A percentile compares a stretch with the other conserved stretches of the same genome.
Conservation (phyloP, 495 filamentous ascomycete genomes). For the Penicillium longicatenatum region DNA sequence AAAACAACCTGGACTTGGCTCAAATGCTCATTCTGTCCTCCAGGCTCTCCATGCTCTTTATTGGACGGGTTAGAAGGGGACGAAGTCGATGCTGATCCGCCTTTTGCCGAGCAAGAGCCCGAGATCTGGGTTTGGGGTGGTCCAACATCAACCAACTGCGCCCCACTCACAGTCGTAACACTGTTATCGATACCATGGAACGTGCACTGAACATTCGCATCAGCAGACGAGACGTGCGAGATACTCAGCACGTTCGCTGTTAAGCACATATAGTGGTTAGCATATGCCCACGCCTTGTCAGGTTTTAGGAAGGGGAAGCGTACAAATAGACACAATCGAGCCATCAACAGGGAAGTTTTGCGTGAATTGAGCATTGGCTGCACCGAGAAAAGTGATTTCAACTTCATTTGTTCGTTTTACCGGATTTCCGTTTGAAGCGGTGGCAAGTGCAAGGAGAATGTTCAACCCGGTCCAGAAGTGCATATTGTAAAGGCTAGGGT, state of each 20-base stretch:
- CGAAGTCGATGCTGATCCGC: not conserved
- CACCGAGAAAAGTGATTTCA: constrained; percentile 1
- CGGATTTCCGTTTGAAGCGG: not conserved
- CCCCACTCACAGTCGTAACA: not conserved
- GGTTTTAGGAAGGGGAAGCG: not conserved
- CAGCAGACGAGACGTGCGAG: not conserved
- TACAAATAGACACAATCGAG: not conserved
- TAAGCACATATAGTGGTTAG: not conserved
- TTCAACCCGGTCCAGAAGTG: not conserved
- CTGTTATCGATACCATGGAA: constrained; percentile 1
- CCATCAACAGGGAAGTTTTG: constrained; percentile 1
- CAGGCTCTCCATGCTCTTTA: not conserved
- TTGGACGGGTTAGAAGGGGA: not conserved
- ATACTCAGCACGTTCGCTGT: not conserved
- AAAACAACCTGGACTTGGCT: not conserved
- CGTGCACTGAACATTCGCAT: not conserved
- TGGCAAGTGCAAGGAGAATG: not conserved
- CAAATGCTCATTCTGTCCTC: not conserved
- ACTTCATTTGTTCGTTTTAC: not conserved
- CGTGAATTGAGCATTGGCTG: constrained; percentile 3
- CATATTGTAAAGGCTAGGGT: not conserved
- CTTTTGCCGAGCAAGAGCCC: not conserved
- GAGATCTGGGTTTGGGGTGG: constrained; percentile 4
- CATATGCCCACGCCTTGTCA: not conserved
- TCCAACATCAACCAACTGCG: not conserved